A percentile compares a stretch with the other conserved stretches of the same genome.
phyloP scores from a whole-genome alignment of 768 basidiomycete species.

The Thelephora aurantiotincta region DNA sequence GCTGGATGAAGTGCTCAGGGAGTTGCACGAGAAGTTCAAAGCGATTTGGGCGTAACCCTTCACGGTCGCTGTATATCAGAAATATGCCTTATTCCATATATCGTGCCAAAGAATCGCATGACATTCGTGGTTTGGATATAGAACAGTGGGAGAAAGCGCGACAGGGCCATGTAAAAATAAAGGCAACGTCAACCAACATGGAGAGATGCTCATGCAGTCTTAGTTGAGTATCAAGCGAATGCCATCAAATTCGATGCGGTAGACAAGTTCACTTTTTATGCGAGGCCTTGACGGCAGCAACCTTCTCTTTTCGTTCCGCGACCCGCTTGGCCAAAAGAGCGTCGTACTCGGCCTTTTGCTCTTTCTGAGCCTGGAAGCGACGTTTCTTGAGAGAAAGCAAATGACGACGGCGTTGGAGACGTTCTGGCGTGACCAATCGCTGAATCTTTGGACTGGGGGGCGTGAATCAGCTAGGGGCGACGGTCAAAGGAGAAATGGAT shows the following conservation, averaged over 20 bases:
- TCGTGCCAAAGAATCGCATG: background rate
- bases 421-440: constrained; percentile 87
- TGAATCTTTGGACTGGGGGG: constrained; percentile 80
- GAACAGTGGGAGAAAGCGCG: background rate
- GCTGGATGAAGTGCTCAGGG: constrained; percentile 24
- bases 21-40: constrained; percentile 46
- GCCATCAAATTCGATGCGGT: background rate
- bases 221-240: background rate
- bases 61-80: too few relatives aligned
- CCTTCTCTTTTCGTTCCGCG: constrained; percentile 87
- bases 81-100: background rate
- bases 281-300: constrained; percentile 74
- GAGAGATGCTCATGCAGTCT: constrained; percentile 6
- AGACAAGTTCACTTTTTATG: constrained; percentile 44
- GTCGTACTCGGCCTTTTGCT: constrained; percentile 90
- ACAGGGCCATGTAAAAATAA: background rate
- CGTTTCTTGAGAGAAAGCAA: constrained; percentile 79
- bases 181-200: background rate
- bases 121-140: background rate
- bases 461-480: background rate
- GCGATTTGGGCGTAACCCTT: constrained; percentile 42
- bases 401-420: constrained; percentile 94
- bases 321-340: constrained; percentile 76
- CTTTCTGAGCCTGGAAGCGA: constrained; percentile 83
- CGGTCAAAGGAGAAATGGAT: constrained; percentile 2